Base-by-base conservation (phyloP, 2,329 filamentous ascomycete genomes). In the Talaromyces marneffei region DNA sequence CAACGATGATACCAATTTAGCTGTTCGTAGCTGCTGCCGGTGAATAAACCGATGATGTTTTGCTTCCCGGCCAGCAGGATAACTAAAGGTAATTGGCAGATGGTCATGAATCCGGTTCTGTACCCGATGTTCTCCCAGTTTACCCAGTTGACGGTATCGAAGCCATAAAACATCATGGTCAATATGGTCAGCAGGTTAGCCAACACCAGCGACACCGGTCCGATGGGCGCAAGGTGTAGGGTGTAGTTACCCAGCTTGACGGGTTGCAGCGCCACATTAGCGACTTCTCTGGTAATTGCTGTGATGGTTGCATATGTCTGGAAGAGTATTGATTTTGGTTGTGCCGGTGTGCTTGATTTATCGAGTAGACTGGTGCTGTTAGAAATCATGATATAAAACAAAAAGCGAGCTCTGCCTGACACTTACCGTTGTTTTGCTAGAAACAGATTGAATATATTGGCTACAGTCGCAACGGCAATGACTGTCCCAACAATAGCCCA, bases 71-170 rank as follows among this genome's bases (percentile, higher is more conserved):
- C 77, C 37, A 85, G 76, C 10, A 85, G 72, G 65, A 84, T 81
- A 57, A 85, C 75, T n/a, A 85, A 69, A 1, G 83, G 83, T 2
- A 85, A 65, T 65, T 85, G 83, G 9, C 77, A 74, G 52, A 84
- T 73, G 12, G 81, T 77, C 46, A 85, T 75, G 59, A 80, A 82
- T 4, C 81, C 83, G 4, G 79, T 80, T 33, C 83, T 78, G 66
- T 84, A 85, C 12, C 80, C 84, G 60, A 86, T 79, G 50, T 79
- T 73, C 66, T 87, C 83, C 76, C 80, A 84, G 44, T 75, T 74
- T 71, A 80, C 79, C 52, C 77, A 70, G 60, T 83, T 74, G 0
- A 69, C 72, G 0, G 82, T 76, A 66, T 85, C 74, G 31, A 85
- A 74, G 33, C 78, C 79, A 68, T 84, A 85, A 64, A 85, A 82